Percentiles rank a stretch among this genome's conserved stretches.
These are phyloP conservation scores for Vitis hybrid DNA, from an alignment of 177 flowering plant species.

Conservation along the genomic window DNA sequence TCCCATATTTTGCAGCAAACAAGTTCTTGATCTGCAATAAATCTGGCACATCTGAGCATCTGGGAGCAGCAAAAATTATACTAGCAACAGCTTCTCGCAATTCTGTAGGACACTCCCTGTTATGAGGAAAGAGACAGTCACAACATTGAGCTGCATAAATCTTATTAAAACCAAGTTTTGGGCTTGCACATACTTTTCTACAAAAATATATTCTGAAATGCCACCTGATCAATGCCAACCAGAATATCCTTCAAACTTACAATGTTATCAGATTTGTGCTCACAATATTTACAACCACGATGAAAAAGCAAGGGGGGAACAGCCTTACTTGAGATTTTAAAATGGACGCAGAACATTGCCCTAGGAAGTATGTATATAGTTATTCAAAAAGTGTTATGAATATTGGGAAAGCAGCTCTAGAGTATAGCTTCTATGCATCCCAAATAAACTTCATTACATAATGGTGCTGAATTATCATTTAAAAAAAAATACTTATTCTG, in stretches of 20 bases:
- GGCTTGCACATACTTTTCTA: not conserved
- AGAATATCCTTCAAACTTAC: not conserved
- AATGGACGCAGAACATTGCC: not conserved
- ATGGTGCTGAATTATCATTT: too few relatives aligned
- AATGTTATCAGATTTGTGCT: too few relatives aligned
- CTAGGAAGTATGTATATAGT: not conserved
- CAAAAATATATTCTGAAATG: not conserved
- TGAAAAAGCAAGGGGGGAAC: not conserved
- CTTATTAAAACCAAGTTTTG: not conserved
- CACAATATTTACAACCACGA: not conserved
- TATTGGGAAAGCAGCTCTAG: not conserved
- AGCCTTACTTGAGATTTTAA: not conserved
- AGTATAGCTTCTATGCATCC: not conserved
- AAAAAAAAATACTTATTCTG: too few relatives aligned
- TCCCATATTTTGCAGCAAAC: constrained; percentile 86
- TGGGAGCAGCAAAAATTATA: constrained; percentile 92
- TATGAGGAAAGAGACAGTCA: constrained; percentile 4
- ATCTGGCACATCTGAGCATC: constrained; percentile 97
- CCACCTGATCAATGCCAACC: not conserved
- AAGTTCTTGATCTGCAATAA: constrained; percentile 65
- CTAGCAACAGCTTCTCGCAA: constrained; percentile 91
- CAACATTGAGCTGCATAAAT: not conserved
- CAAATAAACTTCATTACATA: too few relatives aligned
- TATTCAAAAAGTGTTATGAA: not conserved
- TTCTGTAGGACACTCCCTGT: constrained; percentile 91